phyloP scores from a whole-genome alignment of 176 grass and related monocot species.

The Alloteropsis semialata region DNA sequence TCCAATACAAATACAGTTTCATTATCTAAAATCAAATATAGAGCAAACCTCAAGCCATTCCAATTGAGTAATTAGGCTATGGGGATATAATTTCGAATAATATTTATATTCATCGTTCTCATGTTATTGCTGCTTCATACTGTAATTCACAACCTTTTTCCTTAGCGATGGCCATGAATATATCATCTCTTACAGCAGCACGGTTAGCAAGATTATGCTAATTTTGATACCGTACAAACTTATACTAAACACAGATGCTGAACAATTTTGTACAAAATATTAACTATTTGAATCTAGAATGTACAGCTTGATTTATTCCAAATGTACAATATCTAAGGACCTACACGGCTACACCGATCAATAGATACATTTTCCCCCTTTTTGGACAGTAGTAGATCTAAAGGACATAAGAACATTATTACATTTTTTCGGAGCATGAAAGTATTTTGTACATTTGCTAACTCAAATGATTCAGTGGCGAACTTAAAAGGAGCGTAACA shows the following conservation, averaged over 20 bases:
- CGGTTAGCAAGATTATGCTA: too few relatives aligned
- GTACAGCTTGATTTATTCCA: background rate
- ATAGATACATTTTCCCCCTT: background rate
- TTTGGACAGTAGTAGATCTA: background rate
- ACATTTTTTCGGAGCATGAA: background rate
- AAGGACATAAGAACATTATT: background rate
- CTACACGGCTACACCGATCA: background rate
- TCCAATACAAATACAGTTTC: background rate
- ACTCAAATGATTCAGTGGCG: background rate
- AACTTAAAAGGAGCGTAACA: background rate
- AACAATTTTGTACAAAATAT: background rate
- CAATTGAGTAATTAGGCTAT: background rate
- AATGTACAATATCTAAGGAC: background rate
- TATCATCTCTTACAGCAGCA: too few relatives aligned
- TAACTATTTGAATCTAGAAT: background rate
- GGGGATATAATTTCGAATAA: background rate
- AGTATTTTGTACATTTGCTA: background rate
- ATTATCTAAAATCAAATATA: too few relatives aligned
- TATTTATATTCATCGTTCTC: background rate
- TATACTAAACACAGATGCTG: background rate
- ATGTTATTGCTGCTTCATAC: background rate
- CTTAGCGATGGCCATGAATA: background rate
- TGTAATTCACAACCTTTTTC: background rate
- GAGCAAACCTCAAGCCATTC: background rate
- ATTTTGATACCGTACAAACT: background rate